Evolutionary conservation across 805 yeast species (phyloP), one percentile per base, ranked within the genome.

Genomic region (Sungouiozyma intestinalis): DNA sequence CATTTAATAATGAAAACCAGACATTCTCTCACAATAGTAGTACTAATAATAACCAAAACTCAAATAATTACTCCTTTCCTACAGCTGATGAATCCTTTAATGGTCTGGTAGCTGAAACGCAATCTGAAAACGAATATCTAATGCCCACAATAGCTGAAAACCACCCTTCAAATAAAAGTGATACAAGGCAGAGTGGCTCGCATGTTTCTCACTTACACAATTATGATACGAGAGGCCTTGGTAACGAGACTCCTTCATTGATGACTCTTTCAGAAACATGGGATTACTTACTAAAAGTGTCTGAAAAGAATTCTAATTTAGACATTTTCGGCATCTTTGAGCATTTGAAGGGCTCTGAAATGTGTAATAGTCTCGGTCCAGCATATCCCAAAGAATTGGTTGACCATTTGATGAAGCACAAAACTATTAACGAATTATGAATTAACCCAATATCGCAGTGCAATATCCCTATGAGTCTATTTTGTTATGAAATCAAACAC

Each of bases 201-300:
- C 21, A 18, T 15, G 16, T n/a, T 5, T 36, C 31, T 8, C 34
- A 21, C 4, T 32, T 40, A 24, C 19, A 35, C 5, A 45, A 48
- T 45, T 43, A 45, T 16, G 52, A 43, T 37, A 52, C 40, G 24
- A 33, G 33, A 64, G 73, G 74, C 2, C 59, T 63, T 24, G 71
- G 73, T 24, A 24, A 24, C 11, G 29, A 24, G 11, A 11, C 29
- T 7, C 29, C 29, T 11, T 7, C 11, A 52, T 67, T 83, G 35
- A 63, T 85, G 45, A 85, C 87, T 0, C 66, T 84, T 0, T 77
- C 84, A 16, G 92, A 90, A 2, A 79, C 84, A 2, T 86, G 95
- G 95, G 90, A 85, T 57, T 81, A 81, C 55, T 60, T 86, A 38
- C 74, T 69, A 43, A 68, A 66, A 35, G 61, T 67, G n/a, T 68